Evolutionary conservation across 805 yeast species (phyloP).

Genomic region (Candida endomychidarum): DNA sequence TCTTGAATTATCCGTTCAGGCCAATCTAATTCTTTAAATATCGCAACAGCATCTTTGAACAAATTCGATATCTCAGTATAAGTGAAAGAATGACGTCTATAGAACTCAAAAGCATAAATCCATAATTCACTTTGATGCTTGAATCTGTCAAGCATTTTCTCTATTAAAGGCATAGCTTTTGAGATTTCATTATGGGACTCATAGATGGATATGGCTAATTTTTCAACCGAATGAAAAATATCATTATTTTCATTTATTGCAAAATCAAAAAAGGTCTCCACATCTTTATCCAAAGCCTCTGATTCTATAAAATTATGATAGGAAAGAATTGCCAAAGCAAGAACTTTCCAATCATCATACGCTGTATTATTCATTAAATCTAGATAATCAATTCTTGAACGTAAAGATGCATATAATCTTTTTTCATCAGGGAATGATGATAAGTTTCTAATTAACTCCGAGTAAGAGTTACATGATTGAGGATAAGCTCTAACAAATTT

Average conservation of each 20-base stretch:
- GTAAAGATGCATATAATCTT: conserved; percentile 11
- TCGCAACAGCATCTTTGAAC: conserved; percentile 31
- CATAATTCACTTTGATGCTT: conserved; percentile 45
- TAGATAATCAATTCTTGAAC: conserved; percentile 13
- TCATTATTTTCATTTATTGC: conserved; percentile 32
- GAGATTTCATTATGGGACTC: conserved; percentile 29
- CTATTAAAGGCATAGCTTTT: conserved; percentile 24
- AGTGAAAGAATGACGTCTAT: conserved; percentile 26
- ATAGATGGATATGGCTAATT: conserved; percentile 34
- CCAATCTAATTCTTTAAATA: conserved; percentile 40
- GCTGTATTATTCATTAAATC: conserved; percentile 18
- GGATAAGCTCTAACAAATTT: conserved; percentile 28
- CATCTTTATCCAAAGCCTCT: conserved; percentile 20
- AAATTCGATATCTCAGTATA: conserved; percentile 22
- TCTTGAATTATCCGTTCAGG: conserved; percentile 52
- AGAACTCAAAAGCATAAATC: conserved; percentile 46
- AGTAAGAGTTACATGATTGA: conserved; percentile 23
- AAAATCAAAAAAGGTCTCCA: conserved; percentile 19
- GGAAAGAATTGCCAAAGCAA: conserved; percentile 26
- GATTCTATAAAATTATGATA: conserved; percentile 12
- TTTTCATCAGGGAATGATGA: conserved; percentile 13
- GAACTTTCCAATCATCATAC: conserved; percentile 34
- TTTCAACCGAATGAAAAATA: conserved; percentile 45
- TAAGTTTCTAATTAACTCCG: conserved; percentile 23
- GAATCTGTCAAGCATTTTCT: conserved; percentile 24